Conservation (phyloP, 164 flowering plant species). For the Stephania cephalantha region DNA sequence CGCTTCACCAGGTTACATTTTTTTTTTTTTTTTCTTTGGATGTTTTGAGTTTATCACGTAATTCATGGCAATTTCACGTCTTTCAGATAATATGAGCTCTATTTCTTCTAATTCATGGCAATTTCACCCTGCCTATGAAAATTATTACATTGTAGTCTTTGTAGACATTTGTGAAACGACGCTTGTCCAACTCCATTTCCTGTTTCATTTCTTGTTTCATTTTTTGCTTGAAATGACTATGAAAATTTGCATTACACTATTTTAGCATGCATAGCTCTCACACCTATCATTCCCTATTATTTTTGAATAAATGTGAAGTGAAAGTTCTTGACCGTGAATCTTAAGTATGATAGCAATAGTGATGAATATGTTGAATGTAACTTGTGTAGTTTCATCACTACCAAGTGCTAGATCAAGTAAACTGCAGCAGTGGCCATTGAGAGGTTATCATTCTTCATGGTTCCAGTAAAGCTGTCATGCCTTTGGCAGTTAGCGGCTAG, state of each 20-base stretch:
- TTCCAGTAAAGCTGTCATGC: neutral
- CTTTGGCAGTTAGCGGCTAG: neutral
- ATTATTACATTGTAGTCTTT: no score
- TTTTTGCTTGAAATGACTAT: neutral
- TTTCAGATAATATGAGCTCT: neutral
- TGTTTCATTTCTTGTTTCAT: neutral
- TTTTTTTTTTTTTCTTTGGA: slow-evolving; percentile 27
- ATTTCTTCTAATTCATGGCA: neutral
- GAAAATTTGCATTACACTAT: neutral
- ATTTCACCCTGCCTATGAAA: neutral
- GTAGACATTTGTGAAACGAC: no score
- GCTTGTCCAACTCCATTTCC: neutral
- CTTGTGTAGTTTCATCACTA: neutral
- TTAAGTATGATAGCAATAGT: neutral
- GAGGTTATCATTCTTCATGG: neutral
- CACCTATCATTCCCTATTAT: neutral
- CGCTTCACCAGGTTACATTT: slow-evolving; percentile 69
- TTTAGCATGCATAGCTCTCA: neutral
- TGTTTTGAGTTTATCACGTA: slow-evolving; percentile 2
- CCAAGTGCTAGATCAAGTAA: neutral
- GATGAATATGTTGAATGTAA: neutral
- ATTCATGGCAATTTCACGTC: neutral
- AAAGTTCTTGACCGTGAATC: neutral
- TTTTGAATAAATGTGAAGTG: neutral
- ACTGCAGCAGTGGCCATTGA: neutral